Conservation (phyloP, 2,329 filamentous ascomycete species). For the Penicillium brevicompactum region DNA sequence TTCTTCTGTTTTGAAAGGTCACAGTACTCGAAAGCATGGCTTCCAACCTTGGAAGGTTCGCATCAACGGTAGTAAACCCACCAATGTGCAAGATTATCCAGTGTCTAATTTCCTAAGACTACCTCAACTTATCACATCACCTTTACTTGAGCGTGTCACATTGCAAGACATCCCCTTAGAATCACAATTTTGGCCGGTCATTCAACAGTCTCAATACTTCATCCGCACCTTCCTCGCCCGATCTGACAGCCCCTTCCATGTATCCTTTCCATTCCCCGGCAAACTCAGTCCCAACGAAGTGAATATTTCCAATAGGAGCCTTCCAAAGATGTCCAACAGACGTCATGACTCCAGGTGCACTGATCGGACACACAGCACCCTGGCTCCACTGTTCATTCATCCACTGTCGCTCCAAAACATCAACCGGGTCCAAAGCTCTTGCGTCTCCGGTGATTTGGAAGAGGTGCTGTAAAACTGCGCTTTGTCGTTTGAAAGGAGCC, state of each 20-base stretch:
- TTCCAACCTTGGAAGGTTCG: too few relatives aligned
- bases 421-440: neutral
- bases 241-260: neutral
- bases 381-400: neutral
- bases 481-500: neutral
- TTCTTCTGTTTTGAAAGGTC: too few relatives aligned
- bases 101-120: too few relatives aligned
- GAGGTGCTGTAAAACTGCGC: neutral
- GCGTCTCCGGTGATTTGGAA: neutral
- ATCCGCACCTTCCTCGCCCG: neutral
- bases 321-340: neutral
- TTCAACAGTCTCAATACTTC: neutral
- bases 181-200: too few relatives aligned
- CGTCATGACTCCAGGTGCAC: neutral
- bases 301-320: neutral
- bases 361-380: neutral
- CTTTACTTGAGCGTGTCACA: too few relatives aligned
- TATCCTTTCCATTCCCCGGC: neutral
- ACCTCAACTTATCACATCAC: too few relatives aligned
- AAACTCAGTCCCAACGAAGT: neutral
- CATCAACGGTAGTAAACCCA: too few relatives aligned
- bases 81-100: too few relatives aligned
- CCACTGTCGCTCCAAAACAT: neutral
- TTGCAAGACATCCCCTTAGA: too few relatives aligned
- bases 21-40: too few relatives aligned